Conservation (phyloP, 1,284 basidiomycete genomes). For the Melampsora larici-populina region DNA sequence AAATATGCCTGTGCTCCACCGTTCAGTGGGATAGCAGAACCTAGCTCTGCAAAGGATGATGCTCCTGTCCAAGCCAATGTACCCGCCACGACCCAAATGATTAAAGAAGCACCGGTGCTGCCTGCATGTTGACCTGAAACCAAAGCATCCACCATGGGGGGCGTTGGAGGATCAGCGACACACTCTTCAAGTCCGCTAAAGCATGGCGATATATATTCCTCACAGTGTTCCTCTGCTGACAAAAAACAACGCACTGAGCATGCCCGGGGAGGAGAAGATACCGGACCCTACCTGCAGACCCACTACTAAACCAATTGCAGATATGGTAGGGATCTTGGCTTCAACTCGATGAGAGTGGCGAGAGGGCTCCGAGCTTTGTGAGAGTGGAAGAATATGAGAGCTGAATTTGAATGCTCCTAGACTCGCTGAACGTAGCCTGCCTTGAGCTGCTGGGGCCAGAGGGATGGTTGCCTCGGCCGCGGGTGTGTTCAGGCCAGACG, state of each 20-base stretch:
- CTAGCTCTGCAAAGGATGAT: slow-evolving; percentile 49
- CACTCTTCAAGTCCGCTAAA: not conserved
- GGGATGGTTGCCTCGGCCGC: not conserved
- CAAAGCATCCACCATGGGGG: not conserved
- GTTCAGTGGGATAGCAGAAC: slow-evolving; percentile 60
- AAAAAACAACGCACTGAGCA: slow-evolving; percentile 14
- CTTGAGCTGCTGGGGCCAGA: not conserved
- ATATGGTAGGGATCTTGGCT: slow-evolving; percentile 1
- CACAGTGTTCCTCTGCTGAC: not conserved
- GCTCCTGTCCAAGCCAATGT: slow-evolving; percentile 81
- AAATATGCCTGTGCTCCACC: slow-evolving; percentile 89
- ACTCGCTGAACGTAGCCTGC: not conserved
- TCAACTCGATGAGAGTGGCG: not conserved
- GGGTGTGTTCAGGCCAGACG: not conserved
- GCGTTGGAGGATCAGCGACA: not conserved
- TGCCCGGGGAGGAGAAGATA: slow-evolving; percentile 40
- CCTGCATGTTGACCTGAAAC: slow-evolving; percentile 60
- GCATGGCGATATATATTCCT: not conserved
- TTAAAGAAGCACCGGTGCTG: slow-evolving; percentile 53
- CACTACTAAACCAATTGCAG: slow-evolving; percentile 33
- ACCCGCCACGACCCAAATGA: slow-evolving; percentile 61
- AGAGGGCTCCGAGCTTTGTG: slow-evolving; percentile 15
- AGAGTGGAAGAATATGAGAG: slow-evolving; percentile 19
- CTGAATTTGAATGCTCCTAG: slow-evolving; percentile 26
- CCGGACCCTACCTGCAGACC: slow-evolving; percentile 26